These are phyloP conservation scores for Rosa lucieae DNA, from an alignment of 306 rosid genomes.

Conservation along the genomic window DNA sequence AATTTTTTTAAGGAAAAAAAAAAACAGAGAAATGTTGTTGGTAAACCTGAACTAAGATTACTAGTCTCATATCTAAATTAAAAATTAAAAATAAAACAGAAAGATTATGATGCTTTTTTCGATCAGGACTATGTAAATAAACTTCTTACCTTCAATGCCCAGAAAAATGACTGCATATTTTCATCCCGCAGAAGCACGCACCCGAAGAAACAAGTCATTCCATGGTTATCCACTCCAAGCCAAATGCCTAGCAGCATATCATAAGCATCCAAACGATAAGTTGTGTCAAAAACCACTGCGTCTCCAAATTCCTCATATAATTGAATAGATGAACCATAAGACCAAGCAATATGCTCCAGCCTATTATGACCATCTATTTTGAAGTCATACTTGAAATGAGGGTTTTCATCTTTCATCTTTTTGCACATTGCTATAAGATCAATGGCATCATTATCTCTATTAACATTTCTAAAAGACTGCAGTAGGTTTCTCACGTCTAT, in stretches of 20 bases:
- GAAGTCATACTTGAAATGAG: constrained; percentile 72
- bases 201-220: constrained; percentile 75
- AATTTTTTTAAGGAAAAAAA: background rate
- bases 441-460: constrained; percentile 75
- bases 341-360: constrained; percentile 84
- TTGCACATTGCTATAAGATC: constrained; percentile 87
- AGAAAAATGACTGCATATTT: constrained; percentile 64
- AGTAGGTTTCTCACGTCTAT: constrained; percentile 75
- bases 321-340: constrained; percentile 56
- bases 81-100: constrained; percentile 4
- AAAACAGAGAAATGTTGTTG: background rate
- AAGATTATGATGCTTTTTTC: background rate
- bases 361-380: constrained; percentile 73
- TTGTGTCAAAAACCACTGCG: constrained; percentile 72
- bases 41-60: background rate
- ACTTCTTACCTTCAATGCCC: constrained; percentile 71
- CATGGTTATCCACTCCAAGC: constrained; percentile 90
- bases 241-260: constrained; percentile 82
- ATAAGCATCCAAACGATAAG: constrained; percentile 70
- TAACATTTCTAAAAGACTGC: constrained; percentile 78
- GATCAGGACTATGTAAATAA: constrained; percentile 16
- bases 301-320: constrained; percentile 69
- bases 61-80: background rate
- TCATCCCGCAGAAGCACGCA: constrained; percentile 73
- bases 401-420: constrained; percentile 71